Evolutionary conservation across 1,139 yeast species (phyloP).

Genomic region (Entelexis sorbosivorans): DNA sequence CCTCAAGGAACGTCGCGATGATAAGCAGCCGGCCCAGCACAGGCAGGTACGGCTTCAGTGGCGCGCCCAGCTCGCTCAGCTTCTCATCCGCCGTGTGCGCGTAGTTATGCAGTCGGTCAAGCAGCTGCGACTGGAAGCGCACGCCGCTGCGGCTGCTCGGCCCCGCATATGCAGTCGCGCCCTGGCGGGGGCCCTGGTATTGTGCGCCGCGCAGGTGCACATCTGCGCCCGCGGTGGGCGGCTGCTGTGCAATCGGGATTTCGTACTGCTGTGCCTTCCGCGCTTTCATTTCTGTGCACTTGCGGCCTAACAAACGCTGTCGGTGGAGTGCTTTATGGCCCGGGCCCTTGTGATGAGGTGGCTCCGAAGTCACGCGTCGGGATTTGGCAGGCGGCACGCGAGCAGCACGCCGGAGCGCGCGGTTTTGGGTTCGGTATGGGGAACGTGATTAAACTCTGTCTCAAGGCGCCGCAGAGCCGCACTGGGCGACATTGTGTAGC

Average conservation of each 20-base stretch:
- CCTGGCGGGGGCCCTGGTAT: not conserved
- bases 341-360: not conserved
- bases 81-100: constrained; percentile 29
- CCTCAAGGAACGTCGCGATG: constrained; percentile 91
- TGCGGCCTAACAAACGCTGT: not conserved
- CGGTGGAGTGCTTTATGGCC: not conserved
- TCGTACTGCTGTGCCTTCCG: constrained; percentile 5
- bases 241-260: constrained; percentile 3
- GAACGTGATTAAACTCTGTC: too few species aligned
- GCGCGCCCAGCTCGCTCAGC: constrained; percentile 32
- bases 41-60: constrained; percentile 43
- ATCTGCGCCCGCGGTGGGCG: not conserved
- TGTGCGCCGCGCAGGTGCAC: constrained; percentile 1
- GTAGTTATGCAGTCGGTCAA: constrained; percentile 13
- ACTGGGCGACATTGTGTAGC: too few species aligned
- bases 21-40: constrained; percentile 80
- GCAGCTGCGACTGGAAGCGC: constrained; percentile 4
- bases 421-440: not conserved
- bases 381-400: not conserved
- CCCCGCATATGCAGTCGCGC: not conserved
- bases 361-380: not conserved
- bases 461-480: too few species aligned
- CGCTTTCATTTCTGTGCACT: not conserved
- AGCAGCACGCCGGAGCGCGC: not conserved
- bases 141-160: not conserved